Evolutionary conservation across 306 rosid species (phyloP), one percentile per base, ranked within the genome.

Genomic region (Astragalus glycyphyllos): DNA sequence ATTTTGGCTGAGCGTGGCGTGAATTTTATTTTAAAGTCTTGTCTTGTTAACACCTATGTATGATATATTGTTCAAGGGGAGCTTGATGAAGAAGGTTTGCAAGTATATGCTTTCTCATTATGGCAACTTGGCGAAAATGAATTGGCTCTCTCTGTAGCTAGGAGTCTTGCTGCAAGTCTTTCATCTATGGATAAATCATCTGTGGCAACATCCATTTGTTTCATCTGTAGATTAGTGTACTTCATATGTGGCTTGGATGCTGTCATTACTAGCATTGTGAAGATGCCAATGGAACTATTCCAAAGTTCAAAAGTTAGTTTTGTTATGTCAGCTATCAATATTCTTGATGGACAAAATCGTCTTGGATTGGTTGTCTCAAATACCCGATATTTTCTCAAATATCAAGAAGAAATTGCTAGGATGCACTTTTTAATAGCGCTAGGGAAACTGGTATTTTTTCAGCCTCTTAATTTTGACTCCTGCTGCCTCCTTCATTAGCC

Each of bases 401-500:
- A 85, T 79, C 76, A 80, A 40, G 96, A 88, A 76, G 98, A 93
- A 68, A 85, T 85, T 41, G 76, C 86, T 44, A 79, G 61, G 75
- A 90, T 93, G 97, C 93, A 88, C 81, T 75, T 75, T 79, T 81
- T 93, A 67, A 71, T 87, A 71, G 97, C 93, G 3, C 93, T 93
- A 46, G 84, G 96, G 85, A 93, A 89, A 87, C 77, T 93, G 80
- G 98, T 92, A 85, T 73, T 61, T 49, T 69, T 59, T 68, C 42
- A 58, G 41, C 58, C 78, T 77, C 49, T 73, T 58, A 45, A 61
- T 56, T 64, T 56, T 71, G 29, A 65, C 59, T 58, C 63, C 41
- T 72, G 45, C 13, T 32, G 20, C 58, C 32, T 49, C 29, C 42
- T 64, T 42, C 35, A 29, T 55, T 40, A 10, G 37, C 65, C 16